These are phyloP conservation scores for Gigaspora rosea DNA, from an alignment of 192 early-diverging fungal genomes.

Conservation along the genomic window DNA sequence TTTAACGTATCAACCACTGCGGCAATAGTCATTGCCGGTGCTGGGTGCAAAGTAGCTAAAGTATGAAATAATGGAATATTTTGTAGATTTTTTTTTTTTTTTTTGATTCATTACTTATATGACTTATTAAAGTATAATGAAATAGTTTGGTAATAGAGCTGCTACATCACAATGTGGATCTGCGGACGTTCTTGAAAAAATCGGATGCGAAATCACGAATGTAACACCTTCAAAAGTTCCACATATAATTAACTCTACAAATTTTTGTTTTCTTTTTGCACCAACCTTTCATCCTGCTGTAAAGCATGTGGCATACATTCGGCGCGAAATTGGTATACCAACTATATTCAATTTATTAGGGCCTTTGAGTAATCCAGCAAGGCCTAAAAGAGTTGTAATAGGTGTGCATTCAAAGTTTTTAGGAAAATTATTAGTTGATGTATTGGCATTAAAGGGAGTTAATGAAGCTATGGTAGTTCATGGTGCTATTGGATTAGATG, in stretches of 20 bases:
- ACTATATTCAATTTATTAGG: slow-evolving; percentile 96
- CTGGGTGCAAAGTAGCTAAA: slow-evolving; percentile 88
- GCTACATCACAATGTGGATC: slow-evolving; percentile 91
- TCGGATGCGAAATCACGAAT: slow-evolving; percentile 72
- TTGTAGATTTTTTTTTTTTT: background rate
- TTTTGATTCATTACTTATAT: background rate
- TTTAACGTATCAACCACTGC: slow-evolving; percentile 96
- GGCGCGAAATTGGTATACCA: slow-evolving; percentile 88
- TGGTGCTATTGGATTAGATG: slow-evolving; percentile 89
- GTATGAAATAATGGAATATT: slow-evolving; percentile 44
- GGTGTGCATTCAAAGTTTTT: slow-evolving; percentile 85
- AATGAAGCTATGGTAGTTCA: slow-evolving; percentile 88
- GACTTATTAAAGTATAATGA: slow-evolving; percentile 19
- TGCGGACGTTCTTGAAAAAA: slow-evolving; percentile 88
- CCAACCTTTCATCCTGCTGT: slow-evolving; percentile 91
- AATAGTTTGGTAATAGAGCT: slow-evolving; percentile 88
- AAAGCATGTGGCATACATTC: slow-evolving; percentile 69
- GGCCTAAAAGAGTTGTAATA: slow-evolving; percentile 78
- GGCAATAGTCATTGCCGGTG: slow-evolving; percentile 89
- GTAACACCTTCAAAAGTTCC: slow-evolving; percentile 69
- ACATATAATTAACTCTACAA: slow-evolving; percentile 57
- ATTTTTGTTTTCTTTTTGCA: slow-evolving; percentile 93
- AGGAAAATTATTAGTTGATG: slow-evolving; percentile 81
- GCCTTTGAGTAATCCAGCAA: slow-evolving; percentile 87
- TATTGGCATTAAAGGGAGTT: slow-evolving; percentile 77